Evolutionary conservation across 768 basidiomycete species (phyloP).

Genomic region (Serendipita sp.): DNA sequence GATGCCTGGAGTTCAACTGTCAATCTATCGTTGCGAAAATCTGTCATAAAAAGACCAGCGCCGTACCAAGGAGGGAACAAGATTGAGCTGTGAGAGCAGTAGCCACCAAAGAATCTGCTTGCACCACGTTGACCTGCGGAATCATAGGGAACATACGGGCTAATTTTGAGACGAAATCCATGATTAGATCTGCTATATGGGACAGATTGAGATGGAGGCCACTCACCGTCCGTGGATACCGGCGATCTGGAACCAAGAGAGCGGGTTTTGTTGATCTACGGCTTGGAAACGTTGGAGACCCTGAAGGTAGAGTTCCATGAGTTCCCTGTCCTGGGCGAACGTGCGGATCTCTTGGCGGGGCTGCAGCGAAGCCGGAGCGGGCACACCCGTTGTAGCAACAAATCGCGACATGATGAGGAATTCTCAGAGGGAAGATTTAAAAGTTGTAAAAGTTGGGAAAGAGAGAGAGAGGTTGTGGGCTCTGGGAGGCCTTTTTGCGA

Average conservation of each 20-base stretch:
- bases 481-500: too few species aligned
- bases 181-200: neutral
- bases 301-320: constrained; percentile 9
- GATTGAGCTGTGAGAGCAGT: constrained; percentile 39
- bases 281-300: constrained; percentile 16
- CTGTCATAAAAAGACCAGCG: neutral
- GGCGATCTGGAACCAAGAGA: constrained; percentile 31
- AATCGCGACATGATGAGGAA: too few species aligned
- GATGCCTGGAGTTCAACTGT: constrained; percentile 25
- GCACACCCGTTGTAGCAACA: constrained; percentile 8
- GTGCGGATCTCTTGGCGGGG: constrained; percentile 8
- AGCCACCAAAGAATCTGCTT: constrained; percentile 28
- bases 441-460: too few species aligned
- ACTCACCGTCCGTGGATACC: constrained; percentile 35
- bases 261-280: constrained; percentile 19
- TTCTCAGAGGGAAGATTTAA: too few species aligned
- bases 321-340: neutral
- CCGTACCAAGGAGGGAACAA: constrained; percentile 16
- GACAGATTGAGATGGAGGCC: neutral
- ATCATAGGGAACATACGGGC: constrained; percentile 31
- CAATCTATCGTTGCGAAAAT: constrained; percentile 27
- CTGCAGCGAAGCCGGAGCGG: neutral
- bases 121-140: constrained; percentile 20
- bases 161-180: neutral
- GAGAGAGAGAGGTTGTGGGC: too few species aligned